Percentiles rank a stretch among this genome's conserved stretches.
Evolutionary conservation across 352 stramenopile genomes (phyloP).

Genomic region (Phytophthora agathidicida): DNA sequence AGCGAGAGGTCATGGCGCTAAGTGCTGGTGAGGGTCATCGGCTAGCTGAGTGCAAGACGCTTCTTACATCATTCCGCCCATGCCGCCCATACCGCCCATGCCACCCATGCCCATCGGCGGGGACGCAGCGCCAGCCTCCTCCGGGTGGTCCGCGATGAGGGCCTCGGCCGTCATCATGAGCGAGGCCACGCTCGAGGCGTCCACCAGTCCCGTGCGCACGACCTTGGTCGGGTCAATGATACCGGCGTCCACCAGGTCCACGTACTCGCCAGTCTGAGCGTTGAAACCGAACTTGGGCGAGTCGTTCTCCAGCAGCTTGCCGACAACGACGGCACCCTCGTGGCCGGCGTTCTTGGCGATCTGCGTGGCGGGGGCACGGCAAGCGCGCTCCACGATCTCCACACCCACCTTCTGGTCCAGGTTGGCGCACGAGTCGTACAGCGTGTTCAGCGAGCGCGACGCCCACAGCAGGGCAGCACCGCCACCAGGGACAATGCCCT

Average conservation of each 20-base stretch:
- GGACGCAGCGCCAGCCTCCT: slow-evolving; percentile 69
- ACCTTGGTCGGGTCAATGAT: slow-evolving; percentile 99
- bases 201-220: slow-evolving; percentile 97
- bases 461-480: slow-evolving; percentile 98
- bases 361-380: slow-evolving; percentile 94
- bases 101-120: slow-evolving; percentile 85
- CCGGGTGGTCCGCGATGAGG: slow-evolving; percentile 97
- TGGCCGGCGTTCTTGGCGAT: slow-evolving; percentile 99
- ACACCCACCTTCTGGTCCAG: slow-evolving; percentile 99
- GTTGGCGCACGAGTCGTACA: slow-evolving; percentile 92
- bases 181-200: slow-evolving; percentile 98
- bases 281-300: slow-evolving; percentile 96
- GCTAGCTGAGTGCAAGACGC: slow-evolving; percentile 11
- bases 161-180: slow-evolving; percentile 99
- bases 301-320: slow-evolving; percentile 98
- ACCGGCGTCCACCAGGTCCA: slow-evolving; percentile 98
- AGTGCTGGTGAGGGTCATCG: slow-evolving; percentile 12
- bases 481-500: slow-evolving; percentile 99
- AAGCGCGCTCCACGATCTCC: slow-evolving; percentile 96
- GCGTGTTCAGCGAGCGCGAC: slow-evolving; percentile 89
- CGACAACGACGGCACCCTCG: slow-evolving; percentile 98
- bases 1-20: slow-evolving; percentile 19
- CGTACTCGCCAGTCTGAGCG: slow-evolving; percentile 97
- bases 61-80: slow-evolving; percentile 87
- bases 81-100: slow-evolving; percentile 85